phyloP scores from a whole-genome alignment of 495 filamentous ascomycete species.

The Tuber magnatum region DNA sequence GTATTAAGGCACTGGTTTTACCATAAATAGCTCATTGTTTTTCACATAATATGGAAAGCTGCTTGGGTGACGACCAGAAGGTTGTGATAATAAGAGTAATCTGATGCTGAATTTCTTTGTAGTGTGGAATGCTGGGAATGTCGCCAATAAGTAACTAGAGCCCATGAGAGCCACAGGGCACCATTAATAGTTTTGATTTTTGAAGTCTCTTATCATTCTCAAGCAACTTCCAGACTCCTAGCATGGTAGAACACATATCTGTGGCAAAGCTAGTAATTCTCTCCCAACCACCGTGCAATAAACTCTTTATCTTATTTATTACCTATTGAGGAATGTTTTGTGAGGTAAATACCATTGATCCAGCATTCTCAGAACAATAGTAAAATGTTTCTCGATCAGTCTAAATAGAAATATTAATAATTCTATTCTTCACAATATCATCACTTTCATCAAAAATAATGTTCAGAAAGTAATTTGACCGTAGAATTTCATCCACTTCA shows the following conservation, averaged over 20 bases:
- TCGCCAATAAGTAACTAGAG: neutral
- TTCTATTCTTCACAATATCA: neutral
- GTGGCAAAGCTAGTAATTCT: slow-evolving; percentile 2
- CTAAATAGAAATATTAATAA: slow-evolving; percentile 5
- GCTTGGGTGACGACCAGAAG: too few relatives aligned
- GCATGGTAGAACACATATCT: slow-evolving; percentile 6
- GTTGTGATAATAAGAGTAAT: too few relatives aligned
- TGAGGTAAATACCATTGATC: neutral
- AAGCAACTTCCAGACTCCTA: neutral
- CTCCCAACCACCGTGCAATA: too few relatives aligned
- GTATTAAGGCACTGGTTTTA: too few relatives aligned
- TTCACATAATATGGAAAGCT: too few relatives aligned
- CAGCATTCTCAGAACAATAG: slow-evolving; percentile 1
- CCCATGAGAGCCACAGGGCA: neutral
- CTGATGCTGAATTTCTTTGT: too few relatives aligned
- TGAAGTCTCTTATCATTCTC: neutral
- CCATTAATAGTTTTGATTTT: neutral
- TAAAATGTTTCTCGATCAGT: slow-evolving; percentile 7
- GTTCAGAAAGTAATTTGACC: neutral
- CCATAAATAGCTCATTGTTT: too few relatives aligned
- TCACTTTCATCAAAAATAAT: too few relatives aligned
- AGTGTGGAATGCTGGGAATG: too few relatives aligned
- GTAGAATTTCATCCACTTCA: neutral
- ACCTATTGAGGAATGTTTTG: slow-evolving; percentile 5
- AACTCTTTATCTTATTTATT: neutral